Evolutionary conservation across 768 basidiomycete species (phyloP).

Genomic region (Lactarius sanguifluus): DNA sequence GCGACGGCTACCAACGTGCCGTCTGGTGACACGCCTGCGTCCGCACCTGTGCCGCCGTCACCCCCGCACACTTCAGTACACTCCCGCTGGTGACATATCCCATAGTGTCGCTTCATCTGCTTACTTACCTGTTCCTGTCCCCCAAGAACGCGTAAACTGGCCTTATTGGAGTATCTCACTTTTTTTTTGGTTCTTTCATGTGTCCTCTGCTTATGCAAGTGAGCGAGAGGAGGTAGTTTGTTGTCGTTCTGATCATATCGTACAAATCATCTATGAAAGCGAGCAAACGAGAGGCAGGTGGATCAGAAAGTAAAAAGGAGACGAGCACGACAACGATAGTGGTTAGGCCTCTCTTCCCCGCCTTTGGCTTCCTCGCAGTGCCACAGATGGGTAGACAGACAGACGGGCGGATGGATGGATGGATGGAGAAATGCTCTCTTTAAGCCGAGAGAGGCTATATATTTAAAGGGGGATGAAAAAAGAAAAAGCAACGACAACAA

Average conservation of each 20-base stretch:
- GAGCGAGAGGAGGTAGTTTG: conserved; percentile 5
- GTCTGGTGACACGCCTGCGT: background rate
- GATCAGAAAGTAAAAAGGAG: background rate
- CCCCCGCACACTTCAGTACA: background rate
- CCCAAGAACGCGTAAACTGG: background rate
- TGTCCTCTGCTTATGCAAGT: conserved; percentile 1
- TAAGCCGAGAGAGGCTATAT: background rate
- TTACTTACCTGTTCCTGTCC: too few species aligned
- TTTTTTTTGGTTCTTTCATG: background rate
- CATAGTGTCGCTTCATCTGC: too few species aligned
- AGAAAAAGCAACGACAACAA: background rate
- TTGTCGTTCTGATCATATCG: conserved; percentile 16
- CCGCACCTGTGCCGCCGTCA: background rate
- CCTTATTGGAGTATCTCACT: background rate
- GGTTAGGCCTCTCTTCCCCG: background rate
- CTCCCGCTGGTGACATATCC: background rate
- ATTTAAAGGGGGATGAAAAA: background rate
- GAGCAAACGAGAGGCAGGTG: conserved; percentile 16
- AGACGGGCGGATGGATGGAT: background rate
- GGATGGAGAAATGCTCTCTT: background rate
- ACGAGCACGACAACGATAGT: background rate
- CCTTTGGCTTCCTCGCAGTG: background rate
- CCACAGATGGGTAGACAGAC: conserved; percentile 4
- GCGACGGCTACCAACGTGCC: background rate
- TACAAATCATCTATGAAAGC: conserved; percentile 25